Evolutionary conservation across 2,329 filamentous ascomycete species (phyloP).

Genomic region (Pseudogymnoascus sp.): DNA sequence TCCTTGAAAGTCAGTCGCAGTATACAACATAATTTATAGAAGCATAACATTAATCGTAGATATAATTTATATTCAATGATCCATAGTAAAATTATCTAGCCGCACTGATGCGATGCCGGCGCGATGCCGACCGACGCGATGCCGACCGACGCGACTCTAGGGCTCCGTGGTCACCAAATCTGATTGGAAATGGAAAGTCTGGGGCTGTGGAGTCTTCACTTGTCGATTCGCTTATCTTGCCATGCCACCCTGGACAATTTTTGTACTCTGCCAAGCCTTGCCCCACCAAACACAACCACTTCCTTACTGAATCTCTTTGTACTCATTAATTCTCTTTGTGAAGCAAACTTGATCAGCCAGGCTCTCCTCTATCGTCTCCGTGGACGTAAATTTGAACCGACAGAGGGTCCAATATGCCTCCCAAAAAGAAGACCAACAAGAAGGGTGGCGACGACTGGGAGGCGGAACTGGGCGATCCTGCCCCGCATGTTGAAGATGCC

Average conservation of each 20-base stretch:
- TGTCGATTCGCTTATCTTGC: conserved; percentile 7
- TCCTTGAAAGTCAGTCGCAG: background rate
- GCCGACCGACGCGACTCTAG: background rate
- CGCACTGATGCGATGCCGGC: background rate
- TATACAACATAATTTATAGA: background rate
- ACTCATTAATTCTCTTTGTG: background rate
- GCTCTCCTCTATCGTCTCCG: background rate
- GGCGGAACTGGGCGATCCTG: conserved; percentile 76
- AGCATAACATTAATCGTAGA: background rate
- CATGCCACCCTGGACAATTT: conserved; percentile 6
- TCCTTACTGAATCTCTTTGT: background rate
- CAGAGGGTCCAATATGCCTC: conserved; percentile 56
- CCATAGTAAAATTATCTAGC: background rate
- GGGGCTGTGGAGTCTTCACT: background rate
- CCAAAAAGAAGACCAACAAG: conserved; percentile 93
- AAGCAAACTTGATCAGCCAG: background rate
- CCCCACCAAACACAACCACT: conserved; percentile 7
- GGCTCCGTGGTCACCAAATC: background rate
- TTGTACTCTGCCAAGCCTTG: background rate
- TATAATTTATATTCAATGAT: background rate
- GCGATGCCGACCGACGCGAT: background rate
- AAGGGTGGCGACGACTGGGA: conserved; percentile 88
- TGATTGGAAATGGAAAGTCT: background rate
- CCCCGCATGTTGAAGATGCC: conserved; percentile 38
- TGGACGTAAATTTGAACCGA: background rate